Conservation (phyloP, 2,329 filamentous ascomycete species). For the Laburnicola sp. region DNA sequence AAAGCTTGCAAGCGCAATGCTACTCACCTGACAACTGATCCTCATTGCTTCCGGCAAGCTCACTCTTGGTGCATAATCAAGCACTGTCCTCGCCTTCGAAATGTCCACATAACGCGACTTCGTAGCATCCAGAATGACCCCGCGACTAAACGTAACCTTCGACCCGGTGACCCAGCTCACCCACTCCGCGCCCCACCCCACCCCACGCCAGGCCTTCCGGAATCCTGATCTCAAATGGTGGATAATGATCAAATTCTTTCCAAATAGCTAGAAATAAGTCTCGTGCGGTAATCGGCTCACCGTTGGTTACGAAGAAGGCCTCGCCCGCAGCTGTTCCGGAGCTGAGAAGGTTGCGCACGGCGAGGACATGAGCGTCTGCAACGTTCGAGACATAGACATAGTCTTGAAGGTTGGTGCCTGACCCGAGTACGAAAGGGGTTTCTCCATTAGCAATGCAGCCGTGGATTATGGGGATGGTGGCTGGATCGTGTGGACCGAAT, state of each 20-base stretch:
- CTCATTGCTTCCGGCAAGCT: constrained; percentile 55
- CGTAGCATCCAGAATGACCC: constrained; percentile 59
- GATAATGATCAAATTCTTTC: constrained; percentile 61
- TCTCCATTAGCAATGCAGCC: constrained; percentile 69
- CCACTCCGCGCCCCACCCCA: constrained; percentile 53
- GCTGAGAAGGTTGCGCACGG: constrained; percentile 70
- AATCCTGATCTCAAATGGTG: constrained; percentile 53
- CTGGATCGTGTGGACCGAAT: constrained; percentile 85
- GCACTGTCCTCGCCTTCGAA: constrained; percentile 54
- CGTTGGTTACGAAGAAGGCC: constrained; percentile 89
- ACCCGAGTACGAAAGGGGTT: constrained; percentile 78
- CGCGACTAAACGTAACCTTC: constrained; percentile 54
- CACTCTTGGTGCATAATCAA: constrained; percentile 58
- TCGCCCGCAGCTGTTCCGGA: constrained; percentile 68
- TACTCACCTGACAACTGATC: constrained; percentile 34
- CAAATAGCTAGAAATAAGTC: constrained; percentile 82
- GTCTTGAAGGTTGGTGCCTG: constrained; percentile 70
- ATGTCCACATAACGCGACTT: constrained; percentile 58
- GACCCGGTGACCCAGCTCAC: constrained; percentile 52
- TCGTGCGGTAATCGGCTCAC: constrained; percentile 87
- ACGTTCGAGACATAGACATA: constrained; percentile 71
- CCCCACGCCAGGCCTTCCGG: constrained; percentile 54
- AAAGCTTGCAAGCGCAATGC: not conserved
- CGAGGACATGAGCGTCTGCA: constrained; percentile 80
- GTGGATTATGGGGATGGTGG: constrained; percentile 73